Evolutionary conservation across 2,329 filamentous ascomycete genomes (phyloP), one percentile per base, ranked within the genome.

Genomic region (Colletotrichum truncatum): DNA sequence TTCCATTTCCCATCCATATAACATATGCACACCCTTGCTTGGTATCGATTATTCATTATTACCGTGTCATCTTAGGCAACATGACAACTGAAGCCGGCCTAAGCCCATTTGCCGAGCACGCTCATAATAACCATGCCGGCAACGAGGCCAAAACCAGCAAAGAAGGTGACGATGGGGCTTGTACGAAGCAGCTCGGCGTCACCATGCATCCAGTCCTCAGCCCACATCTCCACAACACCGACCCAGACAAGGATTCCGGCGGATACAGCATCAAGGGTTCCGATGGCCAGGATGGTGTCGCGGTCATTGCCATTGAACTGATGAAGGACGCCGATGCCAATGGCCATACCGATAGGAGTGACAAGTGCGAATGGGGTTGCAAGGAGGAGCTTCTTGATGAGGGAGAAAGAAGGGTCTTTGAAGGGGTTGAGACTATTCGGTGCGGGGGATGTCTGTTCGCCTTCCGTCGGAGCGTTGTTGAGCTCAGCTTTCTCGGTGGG

Each of bases 211-310:
- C 92, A 94, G 73, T 94, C 92, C 39, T 85, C 81, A 3, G 90
- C 90, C 87, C 89, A 90, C 91, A 94, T 93, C 78, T 94, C 91
- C 0, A 94, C 91, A 2, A 94, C 77, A 2, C 91, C 90, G 2
- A 94, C 91, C 91, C 92, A 94, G n/a, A 91, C 80, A 28, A 94
- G 81, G 45, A 95, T 92, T 26, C 92, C 92, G 0, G 92, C 91
- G 1, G 88, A 92, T 9, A 94, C 73, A 6, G 91, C 90, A 74
- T 94, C 89, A 1, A 94, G 81, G 0, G 91, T 93, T 1, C 91
- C 92, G 36, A 94, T 87, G 3, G 91, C 89, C 43, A 94, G 77
- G 39, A 93, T 81, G 0, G 91, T 94, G 2, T 83, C 82, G 4
- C 82, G 85, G 69, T 92, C 86, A 70, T 92, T 93, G 4, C 91